Evolutionary conservation across 1,284 basidiomycete species (phyloP).

Genomic region (Trichosporon asahii): DNA sequence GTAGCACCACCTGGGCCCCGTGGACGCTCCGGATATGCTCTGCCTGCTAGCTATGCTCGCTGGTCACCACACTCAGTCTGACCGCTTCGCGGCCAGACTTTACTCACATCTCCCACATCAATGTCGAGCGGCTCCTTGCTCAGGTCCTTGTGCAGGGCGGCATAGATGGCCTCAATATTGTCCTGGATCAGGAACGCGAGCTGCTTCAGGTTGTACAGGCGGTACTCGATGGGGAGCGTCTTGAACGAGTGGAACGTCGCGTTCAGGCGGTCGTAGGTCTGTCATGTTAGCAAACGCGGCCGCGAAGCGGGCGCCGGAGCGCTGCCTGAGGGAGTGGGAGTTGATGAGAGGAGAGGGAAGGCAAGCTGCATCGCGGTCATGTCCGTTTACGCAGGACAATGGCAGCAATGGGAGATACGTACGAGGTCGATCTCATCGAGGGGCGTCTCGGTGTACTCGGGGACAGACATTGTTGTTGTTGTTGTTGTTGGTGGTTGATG

Average conservation of each 20-base stretch:
- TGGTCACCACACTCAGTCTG: too few relatives aligned
- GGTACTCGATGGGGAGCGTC: conserved; percentile 59
- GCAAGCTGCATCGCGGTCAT: too few relatives aligned
- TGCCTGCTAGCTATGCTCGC: too few relatives aligned
- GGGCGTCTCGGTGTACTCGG: conserved; percentile 23
- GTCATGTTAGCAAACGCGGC: background rate
- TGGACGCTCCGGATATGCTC: too few relatives aligned
- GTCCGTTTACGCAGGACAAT: too few relatives aligned
- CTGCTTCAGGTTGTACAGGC: conserved; percentile 63
- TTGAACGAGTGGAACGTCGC: conserved; percentile 57
- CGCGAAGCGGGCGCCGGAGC: background rate
- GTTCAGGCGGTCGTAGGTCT: conserved; percentile 56
- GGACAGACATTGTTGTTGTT: background rate
- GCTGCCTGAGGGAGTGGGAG: too few relatives aligned
- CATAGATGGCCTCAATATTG: conserved; percentile 57
- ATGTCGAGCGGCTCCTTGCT: conserved; percentile 54
- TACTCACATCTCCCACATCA: conserved; percentile 37
- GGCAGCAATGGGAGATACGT: background rate
- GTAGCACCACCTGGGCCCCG: too few relatives aligned
- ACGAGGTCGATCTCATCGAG: conserved; percentile 28
- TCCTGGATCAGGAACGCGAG: conserved; percentile 63
- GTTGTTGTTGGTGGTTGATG: background rate
- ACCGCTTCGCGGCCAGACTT: background rate
- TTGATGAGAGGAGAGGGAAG: too few relatives aligned
- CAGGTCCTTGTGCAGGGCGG: conserved; percentile 58